Evolutionary conservation across 2,329 filamentous ascomycete genomes (phyloP).

Genomic region (Botrytis fabae): DNA sequence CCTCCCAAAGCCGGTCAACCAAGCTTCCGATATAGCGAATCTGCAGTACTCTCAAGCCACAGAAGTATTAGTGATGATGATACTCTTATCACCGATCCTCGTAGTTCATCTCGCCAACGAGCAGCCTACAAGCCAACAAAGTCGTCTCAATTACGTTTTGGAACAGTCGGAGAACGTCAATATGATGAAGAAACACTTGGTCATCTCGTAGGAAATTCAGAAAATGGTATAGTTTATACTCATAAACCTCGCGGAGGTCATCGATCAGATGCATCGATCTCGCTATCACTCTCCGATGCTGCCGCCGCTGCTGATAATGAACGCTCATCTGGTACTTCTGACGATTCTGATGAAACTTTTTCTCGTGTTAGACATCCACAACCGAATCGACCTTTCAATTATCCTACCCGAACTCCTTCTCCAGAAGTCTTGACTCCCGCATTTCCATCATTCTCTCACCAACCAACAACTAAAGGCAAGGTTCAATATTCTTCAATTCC

Average conservation of each 20-base stretch:
- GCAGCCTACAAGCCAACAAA: slow-evolving; percentile 40
- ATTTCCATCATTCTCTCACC: slow-evolving; percentile 8
- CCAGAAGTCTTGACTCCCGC: slow-evolving; percentile 6
- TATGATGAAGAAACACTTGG: slow-evolving; percentile 36
- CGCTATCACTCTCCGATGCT: slow-evolving; percentile 21
- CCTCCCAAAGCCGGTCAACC: background rate
- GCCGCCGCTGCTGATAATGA: slow-evolving; percentile 37
- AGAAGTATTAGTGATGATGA: slow-evolving; percentile 21
- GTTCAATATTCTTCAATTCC: slow-evolving; percentile 34
- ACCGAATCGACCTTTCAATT: slow-evolving; percentile 16
- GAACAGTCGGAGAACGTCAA: slow-evolving; percentile 33
- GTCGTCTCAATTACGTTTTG: slow-evolving; percentile 41
- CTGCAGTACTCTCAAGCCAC: slow-evolving; percentile 13
- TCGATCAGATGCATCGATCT: slow-evolving; percentile 30
- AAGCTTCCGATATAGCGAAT: slow-evolving; percentile 14
- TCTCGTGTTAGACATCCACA: slow-evolving; percentile 27
- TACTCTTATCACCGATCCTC: slow-evolving; percentile 3
- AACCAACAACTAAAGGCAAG: slow-evolving; percentile 19
- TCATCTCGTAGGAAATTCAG: slow-evolving; percentile 33
- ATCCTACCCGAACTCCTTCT: slow-evolving; percentile 24
- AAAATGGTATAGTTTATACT: slow-evolving; percentile 28
- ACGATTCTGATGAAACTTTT: slow-evolving; percentile 37
- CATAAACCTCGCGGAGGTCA: slow-evolving; percentile 29
- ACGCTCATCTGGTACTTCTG: slow-evolving; percentile 37
- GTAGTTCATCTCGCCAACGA: slow-evolving; percentile 24